A percentile compares a stretch with the other conserved stretches of the same genome.
Evolutionary conservation across 768 basidiomycete species (phyloP).

Genomic region (Amyloporia xantha): DNA sequence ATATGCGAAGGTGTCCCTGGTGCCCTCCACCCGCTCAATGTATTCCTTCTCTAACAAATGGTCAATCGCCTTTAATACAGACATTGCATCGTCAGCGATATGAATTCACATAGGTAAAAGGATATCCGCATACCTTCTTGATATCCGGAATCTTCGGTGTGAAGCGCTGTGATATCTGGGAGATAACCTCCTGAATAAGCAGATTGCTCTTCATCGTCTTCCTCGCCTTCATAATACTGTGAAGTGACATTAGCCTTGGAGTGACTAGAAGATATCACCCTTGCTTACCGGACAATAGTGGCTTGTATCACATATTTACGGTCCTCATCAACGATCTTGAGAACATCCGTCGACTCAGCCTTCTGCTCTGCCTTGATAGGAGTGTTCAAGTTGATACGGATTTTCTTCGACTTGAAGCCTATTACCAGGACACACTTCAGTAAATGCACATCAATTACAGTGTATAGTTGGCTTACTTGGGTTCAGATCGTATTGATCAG

Average conservation of each 20-base stretch:
- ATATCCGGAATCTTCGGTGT: slow-evolving; percentile 93
- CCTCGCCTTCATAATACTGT: slow-evolving; percentile 89
- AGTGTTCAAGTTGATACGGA: slow-evolving; percentile 75
- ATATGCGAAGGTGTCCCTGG: slow-evolving; percentile 83
- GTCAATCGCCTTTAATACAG: slow-evolving; percentile 77
- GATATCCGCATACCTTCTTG: slow-evolving; percentile 63
- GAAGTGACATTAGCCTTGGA: background rate
- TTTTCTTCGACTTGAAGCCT: slow-evolving; percentile 93
- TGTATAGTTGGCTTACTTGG: slow-evolving; percentile 38
- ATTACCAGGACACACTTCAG: background rate
- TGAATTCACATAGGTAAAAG: background rate
- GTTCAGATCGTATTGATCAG: slow-evolving; percentile 89
- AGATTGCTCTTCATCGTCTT: slow-evolving; percentile 94
- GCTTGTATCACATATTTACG: slow-evolving; percentile 95
- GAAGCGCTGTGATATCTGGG: slow-evolving; percentile 82
- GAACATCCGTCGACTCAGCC: slow-evolving; percentile 80
- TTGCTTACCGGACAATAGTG: slow-evolving; percentile 70
- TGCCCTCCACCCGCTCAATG: slow-evolving; percentile 87
- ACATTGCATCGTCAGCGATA: background rate
- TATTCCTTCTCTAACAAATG: slow-evolving; percentile 94
- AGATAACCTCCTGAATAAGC: slow-evolving; percentile 84
- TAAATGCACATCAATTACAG: background rate
- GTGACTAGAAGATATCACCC: background rate
- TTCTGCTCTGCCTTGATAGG: slow-evolving; percentile 94
- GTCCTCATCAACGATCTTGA: slow-evolving; percentile 95